Evolutionary conservation across 2,329 filamentous ascomycete species (phyloP).

Genomic region (Cladosporium sp.): DNA sequence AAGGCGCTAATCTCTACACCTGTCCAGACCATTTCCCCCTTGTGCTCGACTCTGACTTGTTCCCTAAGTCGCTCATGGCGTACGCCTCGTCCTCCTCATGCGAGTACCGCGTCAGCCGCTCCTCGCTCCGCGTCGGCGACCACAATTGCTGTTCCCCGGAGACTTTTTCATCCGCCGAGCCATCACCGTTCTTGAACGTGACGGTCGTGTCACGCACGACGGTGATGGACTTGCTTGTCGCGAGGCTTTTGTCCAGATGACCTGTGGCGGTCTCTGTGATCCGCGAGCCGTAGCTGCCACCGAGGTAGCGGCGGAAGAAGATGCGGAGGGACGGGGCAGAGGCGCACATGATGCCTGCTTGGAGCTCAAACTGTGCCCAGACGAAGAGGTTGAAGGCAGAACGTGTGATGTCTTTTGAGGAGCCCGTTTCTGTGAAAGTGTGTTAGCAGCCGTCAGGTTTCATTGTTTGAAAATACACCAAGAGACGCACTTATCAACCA

Average conservation of each 20-base stretch:
- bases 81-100: constrained; percentile 2
- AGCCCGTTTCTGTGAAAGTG: constrained; percentile 16
- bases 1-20: neutral
- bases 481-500: constrained; percentile 25
- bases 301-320: constrained; percentile 15
- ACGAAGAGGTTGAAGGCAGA: constrained; percentile 25
- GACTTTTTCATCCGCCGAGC: neutral
- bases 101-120: constrained; percentile 1
- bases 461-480: constrained; percentile 20
- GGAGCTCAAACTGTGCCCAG: constrained; percentile 23
- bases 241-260: neutral
- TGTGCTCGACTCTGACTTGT: neutral
- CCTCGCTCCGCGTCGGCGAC: neutral
- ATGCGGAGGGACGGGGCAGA: constrained; percentile 23
- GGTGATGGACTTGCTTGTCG: neutral
- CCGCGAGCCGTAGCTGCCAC: constrained; percentile 4
- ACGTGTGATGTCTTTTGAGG: constrained; percentile 14
- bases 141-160: neutral
- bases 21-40: neutral
- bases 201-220: constrained; percentile 5
- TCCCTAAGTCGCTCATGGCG: constrained; percentile 1
- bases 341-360: constrained; percentile 24
- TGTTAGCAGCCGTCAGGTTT: neutral
- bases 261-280: neutral
- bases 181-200: neutral